A percentile compares a stretch with the other conserved stretches of the same genome.
Evolutionary conservation across 2,329 filamentous ascomycete species (phyloP).

Genomic region (Dothidotthia symphoricarpi): DNA sequence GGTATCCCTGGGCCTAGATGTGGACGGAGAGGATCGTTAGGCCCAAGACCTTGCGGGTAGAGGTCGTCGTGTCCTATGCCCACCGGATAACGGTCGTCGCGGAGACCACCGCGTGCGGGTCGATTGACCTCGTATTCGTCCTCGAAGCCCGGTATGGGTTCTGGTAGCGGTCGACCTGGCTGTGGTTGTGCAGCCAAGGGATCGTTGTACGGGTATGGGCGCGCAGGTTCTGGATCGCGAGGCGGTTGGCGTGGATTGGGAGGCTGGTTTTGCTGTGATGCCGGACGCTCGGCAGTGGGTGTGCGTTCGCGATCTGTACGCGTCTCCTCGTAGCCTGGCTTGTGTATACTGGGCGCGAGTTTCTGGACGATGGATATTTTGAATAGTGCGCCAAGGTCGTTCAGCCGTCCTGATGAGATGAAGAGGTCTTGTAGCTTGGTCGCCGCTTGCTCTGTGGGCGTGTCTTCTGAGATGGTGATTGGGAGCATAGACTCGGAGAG

Average conservation of each 20-base stretch:
- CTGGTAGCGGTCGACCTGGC: conserved; percentile 65
- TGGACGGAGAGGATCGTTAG: conserved; percentile 74
- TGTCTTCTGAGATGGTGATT: conserved; percentile 49
- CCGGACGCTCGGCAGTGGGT: conserved; percentile 45
- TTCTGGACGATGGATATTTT: conserved; percentile 81
- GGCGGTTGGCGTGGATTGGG: conserved; percentile 52
- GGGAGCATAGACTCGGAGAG: conserved; percentile 63
- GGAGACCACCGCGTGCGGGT: conserved; percentile 56
- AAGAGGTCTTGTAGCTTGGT: conserved; percentile 59
- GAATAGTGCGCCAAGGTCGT: conserved; percentile 66
- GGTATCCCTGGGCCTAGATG: conserved; percentile 61
- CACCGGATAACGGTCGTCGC: conserved; percentile 56
- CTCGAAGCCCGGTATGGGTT: conserved; percentile 86
- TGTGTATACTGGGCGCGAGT: conserved; percentile 72
- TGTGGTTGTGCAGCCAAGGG: conserved; percentile 60
- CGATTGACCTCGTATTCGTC: conserved; percentile 84
- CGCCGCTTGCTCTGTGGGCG: conserved; percentile 47
- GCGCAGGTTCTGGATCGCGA: conserved; percentile 57
- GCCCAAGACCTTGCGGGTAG: conserved; percentile 81
- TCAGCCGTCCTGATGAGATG: conserved; percentile 68
- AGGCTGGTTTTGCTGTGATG: conserved; percentile 26
- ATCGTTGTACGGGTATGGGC: conserved; percentile 66
- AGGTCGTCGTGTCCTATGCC: conserved; percentile 83
- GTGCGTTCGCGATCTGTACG: conserved; percentile 14
- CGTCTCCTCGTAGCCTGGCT: conserved; percentile 72